Base-by-base conservation (phyloP, 495 filamentous ascomycete genomes). In the Evansstolkia leycettana region DNA sequence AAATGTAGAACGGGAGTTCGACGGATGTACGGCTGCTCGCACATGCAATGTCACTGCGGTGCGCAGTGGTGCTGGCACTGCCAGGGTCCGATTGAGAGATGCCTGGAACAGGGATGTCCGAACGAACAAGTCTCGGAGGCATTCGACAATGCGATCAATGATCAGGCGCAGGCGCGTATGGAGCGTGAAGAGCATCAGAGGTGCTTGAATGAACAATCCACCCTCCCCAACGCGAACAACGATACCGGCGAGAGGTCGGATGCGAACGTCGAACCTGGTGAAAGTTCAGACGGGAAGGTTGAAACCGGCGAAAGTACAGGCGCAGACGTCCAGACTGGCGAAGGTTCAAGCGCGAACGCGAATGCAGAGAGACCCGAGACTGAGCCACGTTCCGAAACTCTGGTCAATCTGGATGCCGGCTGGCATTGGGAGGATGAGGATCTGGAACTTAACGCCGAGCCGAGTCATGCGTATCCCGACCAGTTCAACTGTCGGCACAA, bases 21-120 rank as follows among this genome's bases (percentile, higher is more conserved):
- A 8, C 45, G 42, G 24, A 42, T 51, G 27, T 44, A 34, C 32
- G 52, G 49, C n/a, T 55, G 52, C 24, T 17, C 28, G 6, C 46
- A 47, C 28, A 42, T 52, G 12, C 28, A 40, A 23, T 55, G 51
- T 16, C 35, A 38, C 18, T 55, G 51, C 17, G 48, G 51, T 16
- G 48, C 45, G 2, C 34, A 50, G 15, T 55, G 50, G 33, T 55
- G 51, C 29, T 55, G 28, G 23, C 23, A 23, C 24, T 55, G 51
- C 30, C 18, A 43, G 0, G 30, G 26, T 8, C 35, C 43, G 0
- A 28, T 41, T 17, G 12, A 34, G 8, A 18, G 33, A n/a, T 52
- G 47, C 15, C 29, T 33, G 7, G 29, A 36, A 9, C 37, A 38
- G 36, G 40, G 37, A 7, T 33, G 36, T 12, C 31, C 39, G 1